Evolutionary conservation across 306 rosid species (phyloP), one percentile per base, ranked within the genome.

Genomic region (Cucumis sativus): DNA sequence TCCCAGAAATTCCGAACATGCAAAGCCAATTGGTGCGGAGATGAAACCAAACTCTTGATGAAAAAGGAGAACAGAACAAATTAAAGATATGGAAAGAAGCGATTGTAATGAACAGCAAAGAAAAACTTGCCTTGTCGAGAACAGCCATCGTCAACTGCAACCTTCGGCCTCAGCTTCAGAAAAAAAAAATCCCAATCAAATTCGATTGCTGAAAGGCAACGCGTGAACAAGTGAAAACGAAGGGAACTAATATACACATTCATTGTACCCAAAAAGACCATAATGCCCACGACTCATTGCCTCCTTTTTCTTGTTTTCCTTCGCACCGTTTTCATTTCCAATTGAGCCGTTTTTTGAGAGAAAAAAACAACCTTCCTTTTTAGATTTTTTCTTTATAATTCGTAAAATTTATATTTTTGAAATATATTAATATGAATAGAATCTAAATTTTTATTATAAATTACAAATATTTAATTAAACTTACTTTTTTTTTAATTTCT

Each of bases 131-230:
- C 77, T 73, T 52, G 18, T 51, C 77, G 17, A 28, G 10, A 33
- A 73, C 25, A 18, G 45, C 77, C 77, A 73, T 73, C 62, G 77
- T 52, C 58, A 73, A 51, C 62, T 28, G 28, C 76, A 16, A 25
- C 57, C 39, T 17, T 10, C 25, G 47, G 45, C 39, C 3, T 71
- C 59, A 28, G 77, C 45, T 72, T 70, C 59, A 33, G 37, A 45
- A 41, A 52, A 71, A 5, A 49, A 71, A 25, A 51, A 51, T 47
- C 58, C 62, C 77, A 17, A 52, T 25, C 77, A 25, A 72, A 72
- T 28, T 51, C 61, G 21, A 72, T 7, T 33, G 77, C 77, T 51
- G 33, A 4, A 28, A 72, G 77, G 10, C 77, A 28, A 52, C 77
- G 77, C 62, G 3, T 35, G 10, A 10, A 33, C 3, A 7, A 17